phyloP scores from a whole-genome alignment of 2,329 filamentous ascomycete species.

The Phyllachora maydis region DNA sequence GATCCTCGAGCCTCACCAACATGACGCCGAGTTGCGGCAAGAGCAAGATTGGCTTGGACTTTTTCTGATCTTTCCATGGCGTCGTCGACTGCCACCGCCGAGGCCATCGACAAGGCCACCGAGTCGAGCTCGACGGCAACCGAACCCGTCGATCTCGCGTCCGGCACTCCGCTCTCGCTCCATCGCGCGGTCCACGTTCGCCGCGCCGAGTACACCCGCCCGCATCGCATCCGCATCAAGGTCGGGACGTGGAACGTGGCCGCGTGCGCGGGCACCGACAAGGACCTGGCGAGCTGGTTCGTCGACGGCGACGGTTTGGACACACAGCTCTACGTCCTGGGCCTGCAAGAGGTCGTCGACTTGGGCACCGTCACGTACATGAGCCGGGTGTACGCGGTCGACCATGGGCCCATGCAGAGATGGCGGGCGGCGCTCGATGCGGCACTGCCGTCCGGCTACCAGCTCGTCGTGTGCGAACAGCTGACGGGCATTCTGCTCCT shows the following conservation, averaged over 20 bases:
- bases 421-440: conserved; percentile 64
- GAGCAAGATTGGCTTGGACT: no score
- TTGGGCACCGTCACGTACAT: conserved; percentile 55
- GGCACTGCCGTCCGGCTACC: conserved; percentile 58
- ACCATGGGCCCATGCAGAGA: conserved; percentile 34
- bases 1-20: no score
- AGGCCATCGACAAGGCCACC: conserved; percentile 1
- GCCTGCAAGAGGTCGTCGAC: conserved; percentile 82
- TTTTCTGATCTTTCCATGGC: no score
- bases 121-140: conserved; percentile 2
- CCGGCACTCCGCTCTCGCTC: conserved; percentile 31
- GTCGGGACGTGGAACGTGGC: conserved; percentile 94
- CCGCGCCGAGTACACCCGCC: conserved; percentile 57
- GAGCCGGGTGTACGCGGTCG: conserved; percentile 45
- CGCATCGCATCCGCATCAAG: conserved; percentile 62
- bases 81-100: no score
- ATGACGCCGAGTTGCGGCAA: no score
- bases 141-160: conserved; percentile 21
- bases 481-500: conserved; percentile 70
- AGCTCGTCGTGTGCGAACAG: conserved; percentile 61
- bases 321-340: conserved; percentile 58
- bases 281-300: conserved; percentile 81
- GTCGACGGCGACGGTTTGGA: conserved; percentile 53
- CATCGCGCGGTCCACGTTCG: conserved; percentile 49
- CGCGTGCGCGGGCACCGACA: conserved; percentile 63